A percentile compares a stretch with the other conserved stretches of the same genome.
Evolutionary conservation across 2,329 filamentous ascomycete species (phyloP).

Genomic region (Herpotrichia juniperi): DNA sequence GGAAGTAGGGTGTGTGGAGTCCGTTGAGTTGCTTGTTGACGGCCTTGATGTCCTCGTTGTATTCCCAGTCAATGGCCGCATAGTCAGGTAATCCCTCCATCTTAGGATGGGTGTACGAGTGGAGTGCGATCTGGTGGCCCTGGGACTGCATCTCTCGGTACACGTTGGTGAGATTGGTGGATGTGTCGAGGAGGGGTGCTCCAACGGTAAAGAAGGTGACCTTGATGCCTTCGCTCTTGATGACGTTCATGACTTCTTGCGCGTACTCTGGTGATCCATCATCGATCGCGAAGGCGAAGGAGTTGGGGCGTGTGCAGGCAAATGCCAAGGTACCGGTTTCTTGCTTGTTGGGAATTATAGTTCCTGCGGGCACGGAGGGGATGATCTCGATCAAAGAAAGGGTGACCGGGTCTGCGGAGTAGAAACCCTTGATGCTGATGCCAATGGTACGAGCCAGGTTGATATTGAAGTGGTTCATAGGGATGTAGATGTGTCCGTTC

Average conservation of each 20-base stretch:
- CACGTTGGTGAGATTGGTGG: constrained; percentile 66
- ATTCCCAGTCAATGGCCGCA: constrained; percentile 66
- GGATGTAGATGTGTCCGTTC: constrained; percentile 67
- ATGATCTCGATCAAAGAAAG: constrained; percentile 68
- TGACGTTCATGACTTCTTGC: constrained; percentile 65
- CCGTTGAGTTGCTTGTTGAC: constrained; percentile 48
- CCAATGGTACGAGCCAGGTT: constrained; percentile 63
- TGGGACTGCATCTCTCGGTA: constrained; percentile 67
- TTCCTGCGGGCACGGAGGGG: constrained; percentile 56
- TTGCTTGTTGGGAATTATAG: constrained; percentile 64
- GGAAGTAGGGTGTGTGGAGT: constrained; percentile 61
- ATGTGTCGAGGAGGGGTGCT: constrained; percentile 62
- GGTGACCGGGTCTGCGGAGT: constrained; percentile 56
- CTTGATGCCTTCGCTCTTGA: constrained; percentile 66
- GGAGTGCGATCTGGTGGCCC: constrained; percentile 72
- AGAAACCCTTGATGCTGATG: constrained; percentile 70
- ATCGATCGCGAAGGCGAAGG: constrained; percentile 75
- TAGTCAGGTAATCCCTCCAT: constrained; percentile 63
- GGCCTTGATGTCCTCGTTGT: constrained; percentile 61
- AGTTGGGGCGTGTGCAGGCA: constrained; percentile 70
- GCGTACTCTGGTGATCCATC: constrained; percentile 68
- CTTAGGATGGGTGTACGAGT: constrained; percentile 73
- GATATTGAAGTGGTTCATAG: constrained; percentile 69
- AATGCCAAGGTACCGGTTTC: constrained; percentile 67
- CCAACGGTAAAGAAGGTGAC: constrained; percentile 77